These are phyloP conservation scores for Cupressus sempervirens DNA, from an alignment of 75 land plant species.

Conservation along the genomic window DNA sequence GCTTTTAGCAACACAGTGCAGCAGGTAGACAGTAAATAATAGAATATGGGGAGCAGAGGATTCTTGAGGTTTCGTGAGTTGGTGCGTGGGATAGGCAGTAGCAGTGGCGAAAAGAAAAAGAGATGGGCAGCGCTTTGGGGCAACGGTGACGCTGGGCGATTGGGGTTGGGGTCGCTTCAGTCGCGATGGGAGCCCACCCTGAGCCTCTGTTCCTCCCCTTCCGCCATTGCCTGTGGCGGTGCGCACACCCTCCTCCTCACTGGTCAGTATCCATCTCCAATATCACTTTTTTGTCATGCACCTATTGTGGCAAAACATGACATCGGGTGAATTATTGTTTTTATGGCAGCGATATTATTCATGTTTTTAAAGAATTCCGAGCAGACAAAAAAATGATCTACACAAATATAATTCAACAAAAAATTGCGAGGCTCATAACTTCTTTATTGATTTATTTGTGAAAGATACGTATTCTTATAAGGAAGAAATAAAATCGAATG, in stretches of 20 bases:
- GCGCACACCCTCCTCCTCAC: conserved; percentile 89
- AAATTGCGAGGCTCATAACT: too few species aligned
- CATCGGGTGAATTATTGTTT: too few species aligned
- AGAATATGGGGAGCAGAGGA: neutral
- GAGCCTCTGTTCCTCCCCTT: conserved; percentile 27
- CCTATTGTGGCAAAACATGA: too few species aligned
- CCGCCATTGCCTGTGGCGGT: conserved; percentile 77
- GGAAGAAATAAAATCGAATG: too few species aligned
- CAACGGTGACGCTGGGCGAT: conserved; percentile 76
- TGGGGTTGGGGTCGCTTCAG: conserved; percentile 49
- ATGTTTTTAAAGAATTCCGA: too few species aligned
- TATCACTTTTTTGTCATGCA: too few species aligned
- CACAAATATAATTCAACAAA: too few species aligned
- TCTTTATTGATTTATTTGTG: too few species aligned
- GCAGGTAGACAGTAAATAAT: neutral
- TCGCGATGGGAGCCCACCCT: conserved; percentile 56
- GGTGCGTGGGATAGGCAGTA: neutral
- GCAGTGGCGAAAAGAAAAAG: neutral
- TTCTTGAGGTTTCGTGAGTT: neutral
- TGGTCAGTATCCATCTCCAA: conserved; percentile 23
- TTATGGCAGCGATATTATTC: too few species aligned
- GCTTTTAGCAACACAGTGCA: too few species aligned
- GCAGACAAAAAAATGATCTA: too few species aligned
- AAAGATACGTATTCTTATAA: too few species aligned
- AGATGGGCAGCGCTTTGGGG: conserved; percentile 80